These are phyloP conservation scores for Argentina anserina DNA, from an alignment of 306 rosid genomes.

Conservation along the genomic window DNA sequence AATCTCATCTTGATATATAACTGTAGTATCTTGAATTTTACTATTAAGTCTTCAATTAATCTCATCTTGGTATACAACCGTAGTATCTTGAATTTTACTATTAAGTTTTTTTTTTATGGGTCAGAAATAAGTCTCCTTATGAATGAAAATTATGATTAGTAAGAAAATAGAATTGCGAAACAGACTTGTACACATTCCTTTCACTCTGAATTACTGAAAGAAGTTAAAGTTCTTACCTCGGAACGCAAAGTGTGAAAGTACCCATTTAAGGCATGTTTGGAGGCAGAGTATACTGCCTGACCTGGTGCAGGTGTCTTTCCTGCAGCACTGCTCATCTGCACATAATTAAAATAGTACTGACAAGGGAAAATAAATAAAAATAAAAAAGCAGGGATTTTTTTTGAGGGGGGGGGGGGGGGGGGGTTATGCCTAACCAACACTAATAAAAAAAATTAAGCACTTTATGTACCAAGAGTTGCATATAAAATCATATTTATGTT, in stretches of 20 bases:
- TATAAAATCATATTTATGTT: neutral
- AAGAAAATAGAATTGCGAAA: neutral
- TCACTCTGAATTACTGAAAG: slow-evolving; percentile 9
- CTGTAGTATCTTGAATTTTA: neutral
- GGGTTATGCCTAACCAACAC: too few relatives aligned
- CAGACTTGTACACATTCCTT: slow-evolving; percentile 9
- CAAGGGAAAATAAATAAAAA: slow-evolving; percentile 14
- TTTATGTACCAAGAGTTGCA: neutral
- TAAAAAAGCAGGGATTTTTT: neutral
- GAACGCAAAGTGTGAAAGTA: slow-evolving; percentile 90
- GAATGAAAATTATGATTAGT: neutral
- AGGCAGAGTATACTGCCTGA: slow-evolving; percentile 91
- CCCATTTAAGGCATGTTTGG: slow-evolving; percentile 87
- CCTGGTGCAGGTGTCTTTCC: slow-evolving; percentile 96
- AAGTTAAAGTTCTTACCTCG: slow-evolving; percentile 50
- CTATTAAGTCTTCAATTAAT: neutral
- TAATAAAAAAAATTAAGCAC: neutral
- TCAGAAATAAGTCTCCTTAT: neutral
- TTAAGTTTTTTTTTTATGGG: too few relatives aligned
- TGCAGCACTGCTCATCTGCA: slow-evolving; percentile 96
- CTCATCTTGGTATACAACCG: neutral
- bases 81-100: neutral
- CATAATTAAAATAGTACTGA: slow-evolving; percentile 12
- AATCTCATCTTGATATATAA: neutral
- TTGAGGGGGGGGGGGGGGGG: too few relatives aligned